A percentile compares a stretch with the other conserved stretches of the same genome.
These are phyloP conservation scores for Skeletonema menzelii DNA, from an alignment of 108 stramenopile genomes.

Conservation along the genomic window DNA sequence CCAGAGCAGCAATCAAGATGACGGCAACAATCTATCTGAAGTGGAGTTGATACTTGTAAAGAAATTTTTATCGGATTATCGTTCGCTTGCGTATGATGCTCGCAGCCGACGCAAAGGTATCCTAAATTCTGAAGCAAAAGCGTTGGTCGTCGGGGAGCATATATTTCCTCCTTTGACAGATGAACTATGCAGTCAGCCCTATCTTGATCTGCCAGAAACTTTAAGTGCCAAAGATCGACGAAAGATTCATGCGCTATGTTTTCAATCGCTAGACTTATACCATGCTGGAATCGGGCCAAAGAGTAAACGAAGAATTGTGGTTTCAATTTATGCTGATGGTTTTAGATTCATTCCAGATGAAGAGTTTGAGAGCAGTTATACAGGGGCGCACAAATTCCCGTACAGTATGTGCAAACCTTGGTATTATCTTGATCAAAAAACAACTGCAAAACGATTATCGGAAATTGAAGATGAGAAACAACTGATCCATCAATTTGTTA, in stretches of 20 bases:
- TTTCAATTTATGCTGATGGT: conserved; percentile 68
- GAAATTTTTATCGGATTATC: conserved; percentile 39
- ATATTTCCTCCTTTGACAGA: conserved; percentile 48
- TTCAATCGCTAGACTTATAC: conserved; percentile 49
- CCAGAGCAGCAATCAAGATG: neutral
- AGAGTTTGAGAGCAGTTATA: neutral
- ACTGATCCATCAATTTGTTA: conserved; percentile 11
- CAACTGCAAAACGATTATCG: conserved; percentile 3
- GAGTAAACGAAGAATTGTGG: conserved; percentile 37
- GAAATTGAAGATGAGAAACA: conserved; percentile 38
- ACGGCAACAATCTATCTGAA: conserved; percentile 4
- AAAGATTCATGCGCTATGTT: conserved; percentile 64
- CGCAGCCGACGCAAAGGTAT: neutral
- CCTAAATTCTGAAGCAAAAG: neutral
- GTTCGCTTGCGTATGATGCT: conserved; percentile 20
- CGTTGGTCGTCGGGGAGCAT: conserved; percentile 33
- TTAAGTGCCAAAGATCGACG: conserved; percentile 61
- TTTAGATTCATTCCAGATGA: conserved; percentile 43
- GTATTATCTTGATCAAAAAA: conserved; percentile 43
- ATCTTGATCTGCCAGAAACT: conserved; percentile 58
- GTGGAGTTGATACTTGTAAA: conserved; percentile 31
- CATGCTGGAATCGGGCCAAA: conserved; percentile 49
- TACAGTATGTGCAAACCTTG: conserved; percentile 57
- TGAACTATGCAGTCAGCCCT: conserved; percentile 48
- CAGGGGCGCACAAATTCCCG: conserved; percentile 11